phyloP scores from a whole-genome alignment of 345 rosid genomes.

The Sisymbrium irio region DNA sequence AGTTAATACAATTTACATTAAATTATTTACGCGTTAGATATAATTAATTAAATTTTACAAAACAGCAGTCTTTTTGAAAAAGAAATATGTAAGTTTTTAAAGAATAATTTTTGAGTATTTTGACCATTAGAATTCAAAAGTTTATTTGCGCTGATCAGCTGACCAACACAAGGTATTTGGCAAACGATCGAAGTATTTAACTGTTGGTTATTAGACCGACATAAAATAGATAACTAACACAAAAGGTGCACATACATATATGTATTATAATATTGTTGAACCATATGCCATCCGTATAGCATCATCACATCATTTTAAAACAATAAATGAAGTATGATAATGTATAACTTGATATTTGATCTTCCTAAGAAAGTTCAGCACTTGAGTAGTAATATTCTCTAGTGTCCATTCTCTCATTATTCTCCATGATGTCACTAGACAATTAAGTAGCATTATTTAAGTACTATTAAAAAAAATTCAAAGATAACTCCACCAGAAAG shows the following conservation, averaged over 20 bases:
- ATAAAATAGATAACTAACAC: not conserved
- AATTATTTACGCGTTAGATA: not conserved
- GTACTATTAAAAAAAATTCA: constrained; percentile 1
- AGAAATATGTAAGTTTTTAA: not conserved
- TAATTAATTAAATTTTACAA: not conserved
- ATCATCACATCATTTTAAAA: constrained; percentile 17
- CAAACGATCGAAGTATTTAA: not conserved
- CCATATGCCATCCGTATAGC: not conserved
- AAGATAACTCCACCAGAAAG: constrained; percentile 25
- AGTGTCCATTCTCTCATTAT: constrained; percentile 41
- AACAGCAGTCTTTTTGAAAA: not conserved
- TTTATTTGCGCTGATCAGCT: not conserved
- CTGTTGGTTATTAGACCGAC: not conserved
- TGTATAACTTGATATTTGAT: constrained; percentile 6
- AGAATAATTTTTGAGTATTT: not conserved
- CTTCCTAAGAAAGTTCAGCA: constrained; percentile 30
- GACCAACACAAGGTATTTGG: not conserved
- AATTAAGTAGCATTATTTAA: constrained; percentile 16
- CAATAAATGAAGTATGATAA: not conserved
- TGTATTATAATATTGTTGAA: not conserved
- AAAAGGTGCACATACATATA: not conserved
- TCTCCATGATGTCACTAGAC: constrained; percentile 33
- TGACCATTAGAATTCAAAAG: not conserved
- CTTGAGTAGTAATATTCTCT: constrained; percentile 37
- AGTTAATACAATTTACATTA: not conserved